Evolutionary conservation across 2,329 filamentous ascomycete species (phyloP).

Genomic region (Arthrobotrys sphaeroides): DNA sequence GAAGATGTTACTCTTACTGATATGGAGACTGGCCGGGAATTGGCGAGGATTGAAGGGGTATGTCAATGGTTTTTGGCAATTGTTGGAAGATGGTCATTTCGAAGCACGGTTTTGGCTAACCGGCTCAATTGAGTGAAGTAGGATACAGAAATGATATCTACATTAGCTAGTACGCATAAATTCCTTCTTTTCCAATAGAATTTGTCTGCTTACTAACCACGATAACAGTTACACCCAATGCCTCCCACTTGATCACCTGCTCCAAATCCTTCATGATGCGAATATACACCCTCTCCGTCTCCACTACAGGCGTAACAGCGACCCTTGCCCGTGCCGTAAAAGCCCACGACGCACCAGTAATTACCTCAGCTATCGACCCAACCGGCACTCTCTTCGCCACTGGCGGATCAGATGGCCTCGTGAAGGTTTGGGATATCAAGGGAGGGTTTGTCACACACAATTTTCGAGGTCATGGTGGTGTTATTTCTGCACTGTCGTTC

Average conservation of each 20-base stretch:
- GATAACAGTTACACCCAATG: slow-evolving; percentile 79
- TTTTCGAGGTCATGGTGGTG: slow-evolving; percentile 88
- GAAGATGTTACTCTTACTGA: slow-evolving; percentile 92
- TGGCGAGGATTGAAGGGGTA: slow-evolving; percentile 88
- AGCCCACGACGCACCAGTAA: slow-evolving; percentile 87
- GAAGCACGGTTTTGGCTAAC: slow-evolving; percentile 40
- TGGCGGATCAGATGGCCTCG: slow-evolving; percentile 88
- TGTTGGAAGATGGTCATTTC: neutral
- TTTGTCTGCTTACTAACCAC: slow-evolving; percentile 51
- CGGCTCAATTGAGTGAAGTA: slow-evolving; percentile 59
- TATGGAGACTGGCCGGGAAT: slow-evolving; percentile 79
- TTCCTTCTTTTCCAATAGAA: neutral
- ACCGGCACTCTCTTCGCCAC: slow-evolving; percentile 91
- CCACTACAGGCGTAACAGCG: slow-evolving; percentile 67
- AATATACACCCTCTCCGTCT: slow-evolving; percentile 77
- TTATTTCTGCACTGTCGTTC: slow-evolving; percentile 90
- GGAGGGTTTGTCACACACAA: slow-evolving; percentile 94
- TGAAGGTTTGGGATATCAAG: slow-evolving; percentile 96
- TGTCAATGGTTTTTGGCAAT: neutral
- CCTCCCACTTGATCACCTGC: slow-evolving; percentile 86
- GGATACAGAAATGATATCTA: slow-evolving; percentile 83
- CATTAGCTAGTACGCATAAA: slow-evolving; percentile 69
- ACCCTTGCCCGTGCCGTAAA: slow-evolving; percentile 82
- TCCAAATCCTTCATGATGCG: slow-evolving; percentile 96
- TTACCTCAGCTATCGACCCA: slow-evolving; percentile 82